Evolutionary conservation across 208 protist genomes (phyloP).

Genomic region (Leptomonas seymouri): DNA sequence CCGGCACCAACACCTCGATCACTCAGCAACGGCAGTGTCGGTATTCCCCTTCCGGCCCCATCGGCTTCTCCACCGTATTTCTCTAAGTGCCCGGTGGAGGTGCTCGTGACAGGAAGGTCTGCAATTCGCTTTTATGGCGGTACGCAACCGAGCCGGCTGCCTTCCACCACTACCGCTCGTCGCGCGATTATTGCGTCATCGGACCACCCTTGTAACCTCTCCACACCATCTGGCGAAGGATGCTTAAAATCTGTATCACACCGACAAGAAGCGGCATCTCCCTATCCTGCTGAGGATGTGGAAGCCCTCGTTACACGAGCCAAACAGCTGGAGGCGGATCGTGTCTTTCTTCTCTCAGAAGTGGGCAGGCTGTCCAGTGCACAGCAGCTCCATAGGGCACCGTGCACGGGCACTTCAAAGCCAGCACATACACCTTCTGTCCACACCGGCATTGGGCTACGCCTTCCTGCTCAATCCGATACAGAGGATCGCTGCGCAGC

Average conservation of each 20-base stretch:
- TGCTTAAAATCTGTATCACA: not conserved
- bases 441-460: not conserved
- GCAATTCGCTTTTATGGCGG: not conserved
- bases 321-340: conserved; percentile 23
- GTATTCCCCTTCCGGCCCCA: not conserved
- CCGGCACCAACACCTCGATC: not conserved
- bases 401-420: not conserved
- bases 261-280: not conserved
- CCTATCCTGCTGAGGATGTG: conserved; percentile 29
- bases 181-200: conserved; percentile 24
- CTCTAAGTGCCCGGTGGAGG: not conserved
- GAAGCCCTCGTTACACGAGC: conserved; percentile 32
- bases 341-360: conserved; percentile 23
- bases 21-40: too few relatives aligned
- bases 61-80: not conserved
- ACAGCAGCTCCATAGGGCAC: not conserved
- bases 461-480: not conserved
- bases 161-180: conserved; percentile 22
- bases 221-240: not conserved
- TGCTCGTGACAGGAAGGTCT: not conserved
- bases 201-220: not conserved
- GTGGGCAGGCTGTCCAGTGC: conserved; percentile 3
- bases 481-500: conserved; percentile 9
- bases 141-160: conserved; percentile 16
- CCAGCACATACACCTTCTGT: not conserved